These are phyloP conservation scores for Sporobolomyces roseus DNA, from an alignment of 768 basidiomycete species.

Conservation along the genomic window DNA sequence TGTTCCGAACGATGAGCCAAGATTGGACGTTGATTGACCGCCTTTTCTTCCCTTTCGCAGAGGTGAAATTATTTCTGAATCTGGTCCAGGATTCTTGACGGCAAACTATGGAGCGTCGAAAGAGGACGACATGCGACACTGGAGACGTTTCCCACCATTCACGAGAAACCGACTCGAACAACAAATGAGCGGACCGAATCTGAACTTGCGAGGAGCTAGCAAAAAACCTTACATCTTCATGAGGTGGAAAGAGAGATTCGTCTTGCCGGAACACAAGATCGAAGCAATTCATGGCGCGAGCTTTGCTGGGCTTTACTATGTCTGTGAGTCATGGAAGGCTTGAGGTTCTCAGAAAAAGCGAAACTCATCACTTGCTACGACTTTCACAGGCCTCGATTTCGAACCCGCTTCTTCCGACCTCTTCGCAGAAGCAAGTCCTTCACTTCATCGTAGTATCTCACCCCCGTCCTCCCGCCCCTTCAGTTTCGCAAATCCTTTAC, in stretches of 20 bases:
- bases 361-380: background rate
- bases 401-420: conserved; percentile 57
- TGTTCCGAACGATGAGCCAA: no score
- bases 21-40: background rate
- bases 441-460: conserved; percentile 47
- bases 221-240: conserved; percentile 64
- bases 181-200: conserved; percentile 70
- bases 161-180: conserved; percentile 61
- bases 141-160: conserved; percentile 80
- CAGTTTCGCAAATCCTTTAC: conserved; percentile 47
- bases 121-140: conserved; percentile 87
- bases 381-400: conserved; percentile 67
- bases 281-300: conserved; percentile 32
- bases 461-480: conserved; percentile 49
- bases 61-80: conserved; percentile 37
- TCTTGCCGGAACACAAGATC: conserved; percentile 90
- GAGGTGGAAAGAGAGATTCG: conserved; percentile 93
- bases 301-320: conserved; percentile 79
- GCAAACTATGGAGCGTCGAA: conserved; percentile 81
- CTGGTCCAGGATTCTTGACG: conserved; percentile 85
- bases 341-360: background rate
- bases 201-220: conserved; percentile 64
- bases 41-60: background rate
- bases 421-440: conserved; percentile 48
- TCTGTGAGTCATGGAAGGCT: conserved; percentile 46